These are phyloP conservation scores for Cutaneotrichosporon cavernicola DNA, from an alignment of 1,284 basidiomycete genomes.

Conservation along the genomic window DNA sequence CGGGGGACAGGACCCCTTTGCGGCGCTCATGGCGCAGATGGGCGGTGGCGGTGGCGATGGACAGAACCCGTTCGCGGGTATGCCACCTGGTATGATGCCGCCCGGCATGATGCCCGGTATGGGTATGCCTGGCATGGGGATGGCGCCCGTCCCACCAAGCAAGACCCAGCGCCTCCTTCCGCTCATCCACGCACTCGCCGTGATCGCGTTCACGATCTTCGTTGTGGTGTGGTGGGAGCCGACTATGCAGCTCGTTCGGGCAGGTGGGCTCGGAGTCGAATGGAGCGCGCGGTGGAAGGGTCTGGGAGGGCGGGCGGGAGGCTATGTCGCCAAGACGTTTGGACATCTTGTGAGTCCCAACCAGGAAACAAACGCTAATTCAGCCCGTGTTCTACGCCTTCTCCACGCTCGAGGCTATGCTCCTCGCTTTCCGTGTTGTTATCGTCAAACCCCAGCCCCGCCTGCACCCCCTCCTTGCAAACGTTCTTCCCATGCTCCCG, in stretches of 20 bases:
- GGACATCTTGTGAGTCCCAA: constrained; percentile 26
- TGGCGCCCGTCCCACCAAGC: constrained; percentile 11
- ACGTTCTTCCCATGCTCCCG: constrained; percentile 51
- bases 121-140: constrained; percentile 23
- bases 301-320: constrained; percentile 14
- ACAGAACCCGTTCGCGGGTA: constrained; percentile 13
- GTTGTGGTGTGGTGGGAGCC: constrained; percentile 52
- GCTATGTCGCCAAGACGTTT: constrained; percentile 10
- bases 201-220: constrained; percentile 43
- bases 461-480: constrained; percentile 47
- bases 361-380: constrained; percentile 8
- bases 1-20: constrained; percentile 22
- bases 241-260: constrained; percentile 27
- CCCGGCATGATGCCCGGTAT: constrained; percentile 12
- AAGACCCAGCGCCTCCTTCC: constrained; percentile 41
- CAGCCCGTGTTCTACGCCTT: constrained; percentile 55
- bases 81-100: constrained; percentile 5
- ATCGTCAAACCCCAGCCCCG: constrained; percentile 46
- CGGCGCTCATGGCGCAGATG: constrained; percentile 9
- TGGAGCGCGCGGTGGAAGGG: constrained; percentile 24
- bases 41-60: constrained; percentile 7
- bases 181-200: constrained; percentile 42
- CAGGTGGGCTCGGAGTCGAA: constrained; percentile 11
- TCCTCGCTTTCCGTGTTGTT: constrained; percentile 49
- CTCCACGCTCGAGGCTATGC: constrained; percentile 47